Percentiles rank a stretch among this genome's conserved stretches.
These are phyloP conservation scores for Colletotrichum liaoningense DNA, from an alignment of 2,329 filamentous ascomycete species.

Conservation along the genomic window DNA sequence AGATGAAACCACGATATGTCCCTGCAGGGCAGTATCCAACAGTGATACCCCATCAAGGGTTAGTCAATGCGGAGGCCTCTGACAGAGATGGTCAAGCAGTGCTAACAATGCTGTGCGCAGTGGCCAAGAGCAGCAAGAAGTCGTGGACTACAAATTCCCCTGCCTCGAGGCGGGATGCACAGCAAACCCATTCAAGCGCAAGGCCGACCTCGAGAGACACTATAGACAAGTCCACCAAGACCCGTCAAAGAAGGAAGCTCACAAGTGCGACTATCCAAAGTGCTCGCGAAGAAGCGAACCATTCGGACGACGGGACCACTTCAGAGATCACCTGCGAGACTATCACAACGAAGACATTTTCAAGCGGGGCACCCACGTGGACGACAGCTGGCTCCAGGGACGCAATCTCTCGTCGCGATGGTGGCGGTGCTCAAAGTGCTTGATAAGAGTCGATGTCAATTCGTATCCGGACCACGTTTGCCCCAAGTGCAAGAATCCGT, in stretches of 20 bases:
- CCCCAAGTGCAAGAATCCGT: conserved; percentile 56
- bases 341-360: conserved; percentile 66
- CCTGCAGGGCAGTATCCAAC: conserved; percentile 26
- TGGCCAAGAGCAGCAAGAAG: conserved; percentile 31
- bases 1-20: conserved; percentile 34
- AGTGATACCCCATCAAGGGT: conserved; percentile 36
- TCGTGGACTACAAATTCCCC: conserved; percentile 32
- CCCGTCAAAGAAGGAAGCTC: conserved; percentile 53
- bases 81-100: background rate
- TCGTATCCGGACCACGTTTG: conserved; percentile 55
- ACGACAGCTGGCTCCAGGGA: conserved; percentile 51
- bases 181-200: conserved; percentile 60
- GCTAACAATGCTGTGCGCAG: conserved; percentile 27
- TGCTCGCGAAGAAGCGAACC: conserved; percentile 58
- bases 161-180: conserved; percentile 56
- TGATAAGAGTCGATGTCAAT: conserved; percentile 56
- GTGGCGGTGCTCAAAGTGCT: conserved; percentile 68
- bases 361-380: conserved; percentile 53
- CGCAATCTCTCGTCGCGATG: conserved; percentile 54
- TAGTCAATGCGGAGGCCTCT: conserved; percentile 22
- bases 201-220: conserved; percentile 67
- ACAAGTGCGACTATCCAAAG: conserved; percentile 62
- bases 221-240: conserved; percentile 60
- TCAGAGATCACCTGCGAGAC: conserved; percentile 66
- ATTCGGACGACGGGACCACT: conserved; percentile 67